These are phyloP conservation scores for Debaryomyces prosopidis DNA, from an alignment of 805 yeast species.

Conservation along the genomic window DNA sequence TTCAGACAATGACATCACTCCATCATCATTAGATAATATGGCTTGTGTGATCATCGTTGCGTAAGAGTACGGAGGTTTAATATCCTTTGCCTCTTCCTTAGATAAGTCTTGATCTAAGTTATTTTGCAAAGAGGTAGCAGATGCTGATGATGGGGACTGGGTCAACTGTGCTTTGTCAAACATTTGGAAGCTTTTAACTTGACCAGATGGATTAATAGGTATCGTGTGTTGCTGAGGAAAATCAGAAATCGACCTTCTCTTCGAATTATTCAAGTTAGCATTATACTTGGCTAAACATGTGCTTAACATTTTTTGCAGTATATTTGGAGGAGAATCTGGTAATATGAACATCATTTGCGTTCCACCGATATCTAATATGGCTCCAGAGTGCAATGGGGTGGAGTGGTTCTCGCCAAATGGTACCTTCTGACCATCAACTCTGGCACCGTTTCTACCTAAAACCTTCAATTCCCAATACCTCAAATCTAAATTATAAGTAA, in stretches of 20 bases:
- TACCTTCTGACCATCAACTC: constrained; percentile 71
- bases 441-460: constrained; percentile 89
- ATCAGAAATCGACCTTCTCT: constrained; percentile 14
- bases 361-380: constrained; percentile 91
- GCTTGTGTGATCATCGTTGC: constrained; percentile 99
- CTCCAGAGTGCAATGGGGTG: constrained; percentile 76
- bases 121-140: constrained; percentile 45
- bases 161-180: constrained; percentile 44
- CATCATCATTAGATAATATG: constrained; percentile 82
- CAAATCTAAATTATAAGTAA: constrained; percentile 69
- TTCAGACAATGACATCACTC: constrained; percentile 85
- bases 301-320: constrained; percentile 50
- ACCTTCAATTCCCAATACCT: constrained; percentile 87
- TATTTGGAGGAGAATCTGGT: constrained; percentile 81
- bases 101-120: constrained; percentile 66
- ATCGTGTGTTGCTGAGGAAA: constrained; percentile 18
- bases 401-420: constrained; percentile 50
- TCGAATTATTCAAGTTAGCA: constrained; percentile 19
- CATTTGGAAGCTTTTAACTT: constrained; percentile 53
- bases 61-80: constrained; percentile 95
- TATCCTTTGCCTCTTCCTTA: constrained; percentile 86
- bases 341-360: constrained; percentile 98
- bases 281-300: constrained; percentile 36
- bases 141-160: constrained; percentile 37
- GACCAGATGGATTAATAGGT: constrained; percentile 10